phyloP scores from a whole-genome alignment of 2,329 filamentous ascomycete species.

The Ophiostoma pallidulum region DNA sequence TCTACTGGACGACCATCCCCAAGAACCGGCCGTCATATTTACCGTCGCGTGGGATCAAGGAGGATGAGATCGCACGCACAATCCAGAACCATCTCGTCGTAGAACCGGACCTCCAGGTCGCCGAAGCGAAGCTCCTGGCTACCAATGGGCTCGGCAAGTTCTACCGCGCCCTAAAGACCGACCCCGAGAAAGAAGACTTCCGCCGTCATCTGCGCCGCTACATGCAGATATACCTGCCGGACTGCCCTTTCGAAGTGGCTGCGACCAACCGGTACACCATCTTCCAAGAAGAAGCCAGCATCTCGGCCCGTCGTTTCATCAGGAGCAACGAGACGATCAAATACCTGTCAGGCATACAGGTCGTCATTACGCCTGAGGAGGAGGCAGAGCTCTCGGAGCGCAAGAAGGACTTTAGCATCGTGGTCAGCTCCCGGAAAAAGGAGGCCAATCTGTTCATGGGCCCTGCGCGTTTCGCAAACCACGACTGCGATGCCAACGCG shows the following conservation, averaged over 20 bases:
- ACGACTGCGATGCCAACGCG: conserved; percentile 91
- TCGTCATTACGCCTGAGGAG: conserved; percentile 85
- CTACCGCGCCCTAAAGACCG: conserved; percentile 54
- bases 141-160: conserved; percentile 69
- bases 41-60: conserved; percentile 66
- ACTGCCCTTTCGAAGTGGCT: conserved; percentile 86
- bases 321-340: conserved; percentile 78
- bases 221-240: conserved; percentile 82
- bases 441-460: conserved; percentile 87
- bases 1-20: conserved; percentile 92
- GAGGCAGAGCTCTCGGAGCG: conserved; percentile 70
- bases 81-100: conserved; percentile 61
- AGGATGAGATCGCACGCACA: conserved; percentile 51
- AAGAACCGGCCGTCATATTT: conserved; percentile 88
- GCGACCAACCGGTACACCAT: conserved; percentile 95
- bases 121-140: conserved; percentile 62
- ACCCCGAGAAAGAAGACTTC: conserved; percentile 80
- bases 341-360: conserved; percentile 83
- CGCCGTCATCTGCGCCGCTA: conserved; percentile 79
- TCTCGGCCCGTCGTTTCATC: conserved; percentile 72
- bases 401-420: conserved; percentile 93
- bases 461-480: conserved; percentile 91
- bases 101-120: conserved; percentile 58
- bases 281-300: conserved; percentile 75
- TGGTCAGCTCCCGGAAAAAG: conserved; percentile 87